Evolutionary conservation across 192 early-diverging fungal genomes (phyloP), one percentile per base, ranked within the genome.

Genomic region (Coemansia aciculifera): DNA sequence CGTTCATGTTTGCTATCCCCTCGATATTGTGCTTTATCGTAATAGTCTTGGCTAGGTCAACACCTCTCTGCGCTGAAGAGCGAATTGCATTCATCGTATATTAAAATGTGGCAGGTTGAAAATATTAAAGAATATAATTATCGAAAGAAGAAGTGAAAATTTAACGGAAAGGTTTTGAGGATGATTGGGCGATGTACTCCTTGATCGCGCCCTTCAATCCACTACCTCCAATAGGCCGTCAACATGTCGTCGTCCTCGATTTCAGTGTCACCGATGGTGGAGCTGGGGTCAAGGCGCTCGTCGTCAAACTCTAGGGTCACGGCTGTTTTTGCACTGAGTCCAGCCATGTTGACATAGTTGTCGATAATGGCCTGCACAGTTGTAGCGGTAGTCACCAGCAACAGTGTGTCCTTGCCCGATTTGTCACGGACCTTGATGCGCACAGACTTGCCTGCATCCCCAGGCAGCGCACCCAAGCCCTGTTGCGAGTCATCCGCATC

Each of bases 201-300:
- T 60, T 51, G 29, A 64, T 56, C 39, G 32, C 9, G 21, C 44
- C 39, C 46, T 31, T 10, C 2, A 3, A 21, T 12, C 65, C 24
- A 27, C 24, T 42, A 86, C 24, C 37, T 66, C 34, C 66, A 83
- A 12, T 64, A 68, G 5, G 75, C 86, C 5, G 76, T 66, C 5
- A 88, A 65, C 87, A 88, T 88, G 57, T 88, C 87, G 60, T 85
- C 87, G 56, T 86, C 85, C 38, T 88, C 85, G 23, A 88, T 73
- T 12, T 88, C 87, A 1, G 86, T 86, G 19, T 85, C 76, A 31
- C 76, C 84, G 17, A 88, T 69, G 0, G 74, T 72, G 31, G 24
- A 57, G 29, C 23, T 59, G 1, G 83, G 85, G 59, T 87, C 75
- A 2, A 88, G 74, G 9, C 31, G 62, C 56, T 87, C 87, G 48